Conservation (phyloP, 2,329 filamentous ascomycete species). For the Sclerotiophoma versabilis region DNA sequence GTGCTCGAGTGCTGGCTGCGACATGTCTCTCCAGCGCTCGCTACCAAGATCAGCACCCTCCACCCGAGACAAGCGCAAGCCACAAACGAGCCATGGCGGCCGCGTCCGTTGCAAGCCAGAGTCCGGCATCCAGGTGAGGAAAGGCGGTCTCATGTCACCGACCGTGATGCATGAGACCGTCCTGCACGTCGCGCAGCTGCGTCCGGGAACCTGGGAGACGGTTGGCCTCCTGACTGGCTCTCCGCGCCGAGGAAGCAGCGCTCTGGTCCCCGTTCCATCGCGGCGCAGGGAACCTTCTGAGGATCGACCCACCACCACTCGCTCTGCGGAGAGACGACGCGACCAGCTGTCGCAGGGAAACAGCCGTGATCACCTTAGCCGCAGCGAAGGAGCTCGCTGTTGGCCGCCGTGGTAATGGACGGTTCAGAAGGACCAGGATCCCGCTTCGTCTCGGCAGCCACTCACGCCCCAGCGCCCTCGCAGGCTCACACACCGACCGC, state of each 20-base stretch:
- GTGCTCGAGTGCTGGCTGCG: slow-evolving; percentile 12
- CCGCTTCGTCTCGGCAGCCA: slow-evolving; percentile 22
- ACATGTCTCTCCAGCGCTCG: slow-evolving; percentile 18
- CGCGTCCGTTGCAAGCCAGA: slow-evolving; percentile 26
- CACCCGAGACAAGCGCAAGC: slow-evolving; percentile 26
- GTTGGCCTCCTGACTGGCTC: slow-evolving; percentile 28
- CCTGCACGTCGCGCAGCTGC: slow-evolving; percentile 31
- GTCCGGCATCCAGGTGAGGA: slow-evolving; percentile 33
- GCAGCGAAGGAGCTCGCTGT: slow-evolving; percentile 19
- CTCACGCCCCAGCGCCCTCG: slow-evolving; percentile 6
- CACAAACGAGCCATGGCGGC: slow-evolving; percentile 28
- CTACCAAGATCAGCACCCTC: slow-evolving; percentile 16
- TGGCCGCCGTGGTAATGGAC: slow-evolving; percentile 18
- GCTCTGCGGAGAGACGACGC: slow-evolving; percentile 23
- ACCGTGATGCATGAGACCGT: slow-evolving; percentile 33
- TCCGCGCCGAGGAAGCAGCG: slow-evolving; percentile 14
- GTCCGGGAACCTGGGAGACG: slow-evolving; percentile 37
- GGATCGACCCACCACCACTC: slow-evolving; percentile 17
- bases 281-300: slow-evolving; percentile 14
- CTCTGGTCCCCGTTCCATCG: slow-evolving; percentile 8
- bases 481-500: slow-evolving; percentile 17
- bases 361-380: slow-evolving; percentile 26
- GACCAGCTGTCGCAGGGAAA: slow-evolving; percentile 22
- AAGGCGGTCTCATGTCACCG: slow-evolving; percentile 33
- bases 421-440: slow-evolving; percentile 19